A percentile compares a stretch with the other conserved stretches of the same genome.
Conservation (phyloP, 352 stramenopile species). For the Globisporangium cylindrosporum region DNA sequence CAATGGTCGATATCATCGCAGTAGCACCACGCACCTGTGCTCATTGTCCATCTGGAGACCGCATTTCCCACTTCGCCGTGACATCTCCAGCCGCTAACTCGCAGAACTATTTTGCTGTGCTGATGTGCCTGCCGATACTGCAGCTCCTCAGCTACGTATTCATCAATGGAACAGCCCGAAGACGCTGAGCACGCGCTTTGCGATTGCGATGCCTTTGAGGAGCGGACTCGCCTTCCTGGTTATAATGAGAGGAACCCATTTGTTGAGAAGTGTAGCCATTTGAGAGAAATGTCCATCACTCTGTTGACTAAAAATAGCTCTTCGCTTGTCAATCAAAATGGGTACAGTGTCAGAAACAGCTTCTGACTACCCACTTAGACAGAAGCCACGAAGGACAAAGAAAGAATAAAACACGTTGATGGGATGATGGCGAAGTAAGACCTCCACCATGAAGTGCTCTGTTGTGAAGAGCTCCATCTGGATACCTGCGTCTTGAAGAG, state of each 20-base stretch:
- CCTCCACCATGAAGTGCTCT: background rate
- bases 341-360: background rate
- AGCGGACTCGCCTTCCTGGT: too few species aligned
- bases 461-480: background rate
- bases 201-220: background rate
- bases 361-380: background rate
- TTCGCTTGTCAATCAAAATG: slow-evolving; percentile 10
- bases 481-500: background rate
- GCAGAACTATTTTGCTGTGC: background rate
- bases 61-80: slow-evolving; percentile 2
- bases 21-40: background rate
- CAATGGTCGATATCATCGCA: too few species aligned
- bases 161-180: background rate
- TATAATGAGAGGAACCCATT: background rate
- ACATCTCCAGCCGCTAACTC: background rate
- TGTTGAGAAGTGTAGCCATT: slow-evolving; percentile 8
- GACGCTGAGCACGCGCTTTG: background rate
- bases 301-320: slow-evolving; percentile 10
- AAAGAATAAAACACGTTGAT: background rate
- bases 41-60: slow-evolving; percentile 4
- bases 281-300: slow-evolving; percentile 1
- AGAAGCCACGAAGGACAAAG: background rate
- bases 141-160: background rate
- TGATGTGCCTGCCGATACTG: background rate
- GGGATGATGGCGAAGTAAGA: background rate